A percentile compares a stretch with the other conserved stretches of the same genome.
Evolutionary conservation across 176 grass and related monocot genomes (phyloP).

Genomic region (Leersia perrieri): DNA sequence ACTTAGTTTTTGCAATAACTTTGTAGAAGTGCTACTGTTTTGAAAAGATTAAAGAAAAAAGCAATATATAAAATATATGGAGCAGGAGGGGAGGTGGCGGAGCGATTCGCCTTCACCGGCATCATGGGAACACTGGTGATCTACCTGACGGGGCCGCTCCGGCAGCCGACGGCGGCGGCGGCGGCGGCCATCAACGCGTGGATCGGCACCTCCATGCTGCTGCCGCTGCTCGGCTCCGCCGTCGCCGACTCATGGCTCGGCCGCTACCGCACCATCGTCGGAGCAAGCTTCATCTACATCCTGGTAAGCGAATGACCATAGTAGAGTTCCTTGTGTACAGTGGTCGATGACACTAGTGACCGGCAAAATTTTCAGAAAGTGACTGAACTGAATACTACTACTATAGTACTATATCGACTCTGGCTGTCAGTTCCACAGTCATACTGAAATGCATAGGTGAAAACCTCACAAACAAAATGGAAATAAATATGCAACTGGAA

Average conservation of each 20-base stretch:
- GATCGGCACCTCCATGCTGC: slow-evolving; percentile 34
- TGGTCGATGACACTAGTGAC: too few species aligned
- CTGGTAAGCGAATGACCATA: too few species aligned
- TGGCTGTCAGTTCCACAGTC: neutral
- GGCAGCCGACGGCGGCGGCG: slow-evolving; percentile 49
- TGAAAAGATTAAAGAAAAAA: too few species aligned
- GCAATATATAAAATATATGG: neutral
- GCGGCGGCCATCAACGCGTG: slow-evolving; percentile 57
- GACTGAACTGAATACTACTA: too few species aligned
- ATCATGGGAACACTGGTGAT: slow-evolving; percentile 12
- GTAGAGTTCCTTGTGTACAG: too few species aligned
- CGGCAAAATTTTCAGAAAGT: neutral
- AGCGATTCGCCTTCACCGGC: neutral
- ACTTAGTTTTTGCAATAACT: too few species aligned
- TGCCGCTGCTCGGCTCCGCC: slow-evolving; percentile 54
- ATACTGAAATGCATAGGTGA: neutral
- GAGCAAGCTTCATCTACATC: slow-evolving; percentile 51
- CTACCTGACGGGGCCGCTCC: slow-evolving; percentile 58
- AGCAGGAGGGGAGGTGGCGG: slow-evolving; percentile 22
- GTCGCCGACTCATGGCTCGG: slow-evolving; percentile 70
- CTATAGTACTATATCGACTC: too few species aligned
- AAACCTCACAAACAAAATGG: neutral
- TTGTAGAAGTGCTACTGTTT: too few species aligned
- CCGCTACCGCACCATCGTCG: slow-evolving; percentile 46
- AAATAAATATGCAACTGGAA: neutral